These are phyloP conservation scores for Nakazawaea wyomingensis DNA, from an alignment of 805 yeast genomes.

Conservation along the genomic window DNA sequence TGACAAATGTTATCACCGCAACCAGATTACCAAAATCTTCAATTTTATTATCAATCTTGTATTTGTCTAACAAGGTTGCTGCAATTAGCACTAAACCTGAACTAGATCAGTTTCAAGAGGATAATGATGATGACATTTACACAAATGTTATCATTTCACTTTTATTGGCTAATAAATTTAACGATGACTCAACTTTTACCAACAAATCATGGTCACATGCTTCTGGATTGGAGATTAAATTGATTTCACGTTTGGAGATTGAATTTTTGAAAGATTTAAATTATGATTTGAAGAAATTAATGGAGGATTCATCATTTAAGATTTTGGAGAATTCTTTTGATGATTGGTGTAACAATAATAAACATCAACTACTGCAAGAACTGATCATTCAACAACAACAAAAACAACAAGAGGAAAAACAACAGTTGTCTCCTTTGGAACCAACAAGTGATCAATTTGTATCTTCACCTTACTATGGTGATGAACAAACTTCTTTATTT, in stretches of 20 bases:
- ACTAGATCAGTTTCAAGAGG: constrained; percentile 14
- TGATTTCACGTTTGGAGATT: constrained; percentile 64
- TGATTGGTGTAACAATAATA: constrained; percentile 10
- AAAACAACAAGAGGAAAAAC: neutral
- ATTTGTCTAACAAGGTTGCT: constrained; percentile 52
- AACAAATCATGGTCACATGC: constrained; percentile 95
- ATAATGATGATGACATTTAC: constrained; percentile 37
- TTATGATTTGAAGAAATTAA: constrained; percentile 10
- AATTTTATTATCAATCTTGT: constrained; percentile 72
- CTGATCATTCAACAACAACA: neutral
- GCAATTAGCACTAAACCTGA: constrained; percentile 19
- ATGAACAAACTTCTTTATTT: too few relatives aligned
- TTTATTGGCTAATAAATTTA: constrained; percentile 85
- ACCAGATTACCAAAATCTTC: constrained; percentile 86
- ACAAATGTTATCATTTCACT: constrained; percentile 60
- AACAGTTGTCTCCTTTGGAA: constrained; percentile 2
- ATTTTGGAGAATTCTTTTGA: constrained; percentile 11
- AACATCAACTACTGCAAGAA: constrained; percentile 2
- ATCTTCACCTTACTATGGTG: constrained; percentile 2
- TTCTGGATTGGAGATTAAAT: constrained; percentile 64
- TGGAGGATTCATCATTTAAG: constrained; percentile 10
- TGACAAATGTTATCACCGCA: constrained; percentile 70
- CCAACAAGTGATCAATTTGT: neutral
- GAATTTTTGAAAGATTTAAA: constrained; percentile 47
- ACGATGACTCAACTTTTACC: constrained; percentile 94